phyloP scores from a whole-genome alignment of 2,329 filamentous ascomycete genomes.

The Arthrobotrys conoides region DNA sequence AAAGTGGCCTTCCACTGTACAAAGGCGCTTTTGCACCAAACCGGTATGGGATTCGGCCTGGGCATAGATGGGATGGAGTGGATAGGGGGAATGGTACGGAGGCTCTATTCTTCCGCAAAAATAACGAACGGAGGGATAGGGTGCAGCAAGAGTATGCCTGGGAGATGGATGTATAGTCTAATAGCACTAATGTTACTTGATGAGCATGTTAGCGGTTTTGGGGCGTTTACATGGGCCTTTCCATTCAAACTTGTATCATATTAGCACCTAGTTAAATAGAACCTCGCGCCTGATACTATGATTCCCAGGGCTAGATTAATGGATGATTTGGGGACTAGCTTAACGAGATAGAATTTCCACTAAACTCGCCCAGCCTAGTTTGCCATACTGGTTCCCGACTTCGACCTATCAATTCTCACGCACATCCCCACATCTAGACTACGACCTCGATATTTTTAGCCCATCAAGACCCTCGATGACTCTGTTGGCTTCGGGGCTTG shows the following conservation, averaged over 20 bases:
- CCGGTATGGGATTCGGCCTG: conserved; percentile 91
- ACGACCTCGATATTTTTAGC: conserved; percentile 9
- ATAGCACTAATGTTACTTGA: background rate
- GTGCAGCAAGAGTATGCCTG: conserved; percentile 89
- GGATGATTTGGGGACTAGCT: background rate
- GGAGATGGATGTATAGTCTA: conserved; percentile 87
- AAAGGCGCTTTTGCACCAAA: conserved; percentile 86
- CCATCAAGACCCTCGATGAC: conserved; percentile 23
- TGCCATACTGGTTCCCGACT: background rate
- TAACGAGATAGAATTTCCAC: background rate
- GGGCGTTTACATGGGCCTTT: conserved; percentile 35
- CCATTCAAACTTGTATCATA: conserved; percentile 9
- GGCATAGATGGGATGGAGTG: conserved; percentile 96
- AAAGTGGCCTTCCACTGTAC: conserved; percentile 78
- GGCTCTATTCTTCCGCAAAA: conserved; percentile 88
- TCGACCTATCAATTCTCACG: background rate
- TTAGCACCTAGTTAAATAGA: background rate
- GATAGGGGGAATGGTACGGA: conserved; percentile 95
- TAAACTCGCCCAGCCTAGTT: background rate
- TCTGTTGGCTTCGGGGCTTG: background rate
- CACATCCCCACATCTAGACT: background rate
- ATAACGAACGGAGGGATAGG: conserved; percentile 82
- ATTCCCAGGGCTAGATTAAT: background rate
- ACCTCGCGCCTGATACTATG: background rate
- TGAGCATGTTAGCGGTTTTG: background rate